These are phyloP conservation scores for Erodium moschatum DNA, from an alignment of 441 rosid species.

Conservation along the genomic window DNA sequence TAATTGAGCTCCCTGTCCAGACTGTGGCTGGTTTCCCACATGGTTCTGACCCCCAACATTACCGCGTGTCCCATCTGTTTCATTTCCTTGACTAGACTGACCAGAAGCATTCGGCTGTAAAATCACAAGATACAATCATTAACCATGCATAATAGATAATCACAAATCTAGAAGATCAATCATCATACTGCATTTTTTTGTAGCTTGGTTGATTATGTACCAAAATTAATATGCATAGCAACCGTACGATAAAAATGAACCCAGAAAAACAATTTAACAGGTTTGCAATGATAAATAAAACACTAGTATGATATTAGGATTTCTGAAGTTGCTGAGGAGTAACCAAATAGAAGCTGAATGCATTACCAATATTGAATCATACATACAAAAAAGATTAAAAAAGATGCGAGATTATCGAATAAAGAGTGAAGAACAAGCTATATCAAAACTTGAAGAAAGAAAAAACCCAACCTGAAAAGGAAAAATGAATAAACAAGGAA, in stretches of 20 bases:
- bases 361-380: background rate
- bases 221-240: background rate
- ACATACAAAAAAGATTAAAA: background rate
- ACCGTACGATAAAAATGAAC: background rate
- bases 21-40: slow-evolving; percentile 40
- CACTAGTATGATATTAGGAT: background rate
- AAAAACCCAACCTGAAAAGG: background rate
- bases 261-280: background rate
- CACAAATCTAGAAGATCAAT: background rate
- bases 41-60: slow-evolving; percentile 41
- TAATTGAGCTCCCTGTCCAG: slow-evolving; percentile 47
- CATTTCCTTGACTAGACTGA: slow-evolving; percentile 50
- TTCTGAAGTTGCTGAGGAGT: background rate
- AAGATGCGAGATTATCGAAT: background rate
- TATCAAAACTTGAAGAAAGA: background rate
- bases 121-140: background rate
- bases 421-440: background rate
- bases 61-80: slow-evolving; percentile 33
- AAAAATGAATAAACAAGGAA: background rate
- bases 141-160: background rate
- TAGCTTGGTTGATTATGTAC: background rate
- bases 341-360: background rate
- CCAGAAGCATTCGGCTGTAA: slow-evolving; percentile 42
- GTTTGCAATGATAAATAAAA: too few species aligned
- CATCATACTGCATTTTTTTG: background rate